Base-by-base conservation (phyloP, 495 filamentous ascomycete genomes). In the Diplogelasinospora grovesii region DNA sequence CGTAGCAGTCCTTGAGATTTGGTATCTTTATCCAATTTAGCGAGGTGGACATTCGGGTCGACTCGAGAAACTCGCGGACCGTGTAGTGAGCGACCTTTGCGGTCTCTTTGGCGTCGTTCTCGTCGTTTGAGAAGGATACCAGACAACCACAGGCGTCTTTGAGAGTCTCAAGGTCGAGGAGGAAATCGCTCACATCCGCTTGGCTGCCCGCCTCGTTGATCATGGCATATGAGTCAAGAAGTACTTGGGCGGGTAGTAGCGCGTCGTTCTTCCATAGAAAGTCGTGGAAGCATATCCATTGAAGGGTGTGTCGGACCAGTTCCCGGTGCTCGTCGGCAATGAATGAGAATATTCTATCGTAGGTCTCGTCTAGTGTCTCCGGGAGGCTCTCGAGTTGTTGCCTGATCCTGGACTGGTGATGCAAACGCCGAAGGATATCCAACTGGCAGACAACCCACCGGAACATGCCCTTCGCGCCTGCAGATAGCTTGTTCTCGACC, bases 401-500 rank as follows among this genome's bases (percentile, higher is more conserved):
- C 18, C 36, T 15, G 16, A 68, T 44, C 8, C 48, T 39, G 6
- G 7, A 8, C 9, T 50, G 38, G 22, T 38, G 36, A 13, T 29
- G n/a, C 8, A 49, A 44, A 8, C 53, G 54, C 20, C 57, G 42
- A n/a, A 69, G 37, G 3, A 56, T 53, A 41, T 68, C 62, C 8
- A 71, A 36, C 47, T 71, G 66, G 45, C 66, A 69, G 5, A 61
- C 57, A 4, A 57, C 61, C 69, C 65, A 73, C 13, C 66, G 64
- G 37, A 71, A 71, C 65, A 70, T 70, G 15, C 65, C 64, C 45
- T 64, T 50, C 7, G 64, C 65, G 29, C 54, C 53, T 0, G 40
- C 33, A 1, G 58, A 37, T 16, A 69, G 32, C 1, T 41, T 38
- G 1, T 50, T 35, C 20, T 59, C 49, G 19, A 66, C 56, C 20